These are phyloP conservation scores for Mycena epipterygia DNA, from an alignment of 768 basidiomycete genomes.

Conservation along the genomic window DNA sequence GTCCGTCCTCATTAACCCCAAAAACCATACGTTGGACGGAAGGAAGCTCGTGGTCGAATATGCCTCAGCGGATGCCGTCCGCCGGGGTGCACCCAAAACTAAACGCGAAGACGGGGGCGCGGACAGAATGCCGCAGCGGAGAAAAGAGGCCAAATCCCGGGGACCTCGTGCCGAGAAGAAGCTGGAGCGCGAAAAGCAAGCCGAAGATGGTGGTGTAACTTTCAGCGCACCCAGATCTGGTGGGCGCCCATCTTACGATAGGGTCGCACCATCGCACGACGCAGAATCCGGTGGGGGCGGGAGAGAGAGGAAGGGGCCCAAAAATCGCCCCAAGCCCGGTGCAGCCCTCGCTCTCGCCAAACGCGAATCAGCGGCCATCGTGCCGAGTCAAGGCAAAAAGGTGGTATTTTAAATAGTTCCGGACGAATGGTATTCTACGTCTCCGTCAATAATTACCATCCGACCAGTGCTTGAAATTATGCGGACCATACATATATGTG, in stretches of 20 bases:
- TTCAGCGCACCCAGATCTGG: conserved; percentile 26
- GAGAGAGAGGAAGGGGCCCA: conserved; percentile 43
- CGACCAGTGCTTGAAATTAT: neutral
- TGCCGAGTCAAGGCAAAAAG: conserved; percentile 78
- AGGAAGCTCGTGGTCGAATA: conserved; percentile 90
- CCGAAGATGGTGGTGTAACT: neutral
- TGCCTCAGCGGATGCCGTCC: conserved; percentile 90
- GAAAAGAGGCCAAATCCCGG: conserved; percentile 32
- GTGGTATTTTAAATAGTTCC: conserved; percentile 67
- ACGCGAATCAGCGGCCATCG: conserved; percentile 82
- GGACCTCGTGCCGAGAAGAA: conserved; percentile 32
- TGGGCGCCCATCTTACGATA: neutral
- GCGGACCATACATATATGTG: neutral
- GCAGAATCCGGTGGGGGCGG: conserved; percentile 25
- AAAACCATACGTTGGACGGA: conserved; percentile 88
- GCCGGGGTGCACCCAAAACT: conserved; percentile 76
- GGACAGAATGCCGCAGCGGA: conserved; percentile 16
- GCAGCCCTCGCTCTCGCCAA: conserved; percentile 85
- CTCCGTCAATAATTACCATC: conserved; percentile 20
- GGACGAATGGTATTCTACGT: neutral
- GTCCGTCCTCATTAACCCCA: conserved; percentile 81
- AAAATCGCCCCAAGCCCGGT: conserved; percentile 76
- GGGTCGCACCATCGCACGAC: neutral
- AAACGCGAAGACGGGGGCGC: conserved; percentile 36
- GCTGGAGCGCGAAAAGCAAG: conserved; percentile 14